Base-by-base conservation (phyloP, 2,329 filamentous ascomycete species). In the Dryadomyces quercus-mongolicae region DNA sequence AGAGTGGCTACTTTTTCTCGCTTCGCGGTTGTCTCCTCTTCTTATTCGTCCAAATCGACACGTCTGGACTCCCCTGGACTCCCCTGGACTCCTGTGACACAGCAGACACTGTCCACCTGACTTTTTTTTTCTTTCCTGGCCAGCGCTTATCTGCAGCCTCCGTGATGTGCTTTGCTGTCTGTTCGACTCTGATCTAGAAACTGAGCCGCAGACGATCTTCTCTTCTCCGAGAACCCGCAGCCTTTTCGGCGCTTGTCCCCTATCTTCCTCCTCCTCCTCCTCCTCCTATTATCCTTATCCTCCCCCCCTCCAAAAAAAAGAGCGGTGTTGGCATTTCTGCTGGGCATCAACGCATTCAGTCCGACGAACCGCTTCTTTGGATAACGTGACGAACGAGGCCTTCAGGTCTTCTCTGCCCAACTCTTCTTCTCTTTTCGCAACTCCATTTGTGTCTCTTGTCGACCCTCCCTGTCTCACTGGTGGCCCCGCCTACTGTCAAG, bases 91-190 rank as follows among this genome's bases (percentile, higher is more conserved):
- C 10, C 36, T 22, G 52, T 44, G 46, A 54, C 38, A 53, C 52
- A n/a, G 34, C 52, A 7, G 2, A 18, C 6, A n/a, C 36, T 20
- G 31, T n/a, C 34, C 52, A 48, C 45, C 52, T 49, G 45, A 49
- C 52, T 13, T 43, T 38, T 16, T 38, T 16, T 9, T 44, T 18
- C 15, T 10, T 51, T 13, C 9, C 21, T 46, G n/a, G 25, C 18
- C 25, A 52, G 51, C 51, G 51, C 51, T 38, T 52, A 47, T 44
- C 42, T 43, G 25, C 50, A 45, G 12, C 50, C 12, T 25, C 40
- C 22, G 38, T 44, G 21, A 45, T 20, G 25, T 40, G 50, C 21
- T 13, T 36, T 52, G 45, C 18, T 45, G n/a, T 25, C 25, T 46
- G 16, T 2, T 16, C 50, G 5, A 36, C 22, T 21, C 25, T 16